phyloP scores from a whole-genome alignment of 345 rosid genomes.

The rapeseed (Brassica napus) region DNA sequence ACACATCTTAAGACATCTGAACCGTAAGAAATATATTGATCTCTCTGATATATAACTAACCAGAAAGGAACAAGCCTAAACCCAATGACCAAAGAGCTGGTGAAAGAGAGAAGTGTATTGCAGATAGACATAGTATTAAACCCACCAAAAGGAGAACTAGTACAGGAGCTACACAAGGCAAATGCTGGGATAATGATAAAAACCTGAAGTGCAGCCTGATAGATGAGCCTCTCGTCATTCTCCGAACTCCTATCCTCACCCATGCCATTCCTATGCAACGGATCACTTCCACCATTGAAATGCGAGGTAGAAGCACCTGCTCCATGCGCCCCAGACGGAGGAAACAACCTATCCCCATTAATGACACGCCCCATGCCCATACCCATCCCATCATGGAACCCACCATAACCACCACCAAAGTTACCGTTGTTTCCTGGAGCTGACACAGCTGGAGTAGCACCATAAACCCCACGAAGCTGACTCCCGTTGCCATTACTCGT shows the following conservation, averaged over 20 bases:
- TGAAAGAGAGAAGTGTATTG: background rate
- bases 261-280: constrained; percentile 44
- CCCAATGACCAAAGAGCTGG: background rate
- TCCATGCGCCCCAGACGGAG: constrained; percentile 59
- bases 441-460: constrained; percentile 38
- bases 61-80: background rate
- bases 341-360: constrained; percentile 59
- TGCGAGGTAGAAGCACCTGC: constrained; percentile 44
- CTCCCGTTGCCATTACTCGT: constrained; percentile 40
- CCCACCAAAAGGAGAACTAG: background rate
- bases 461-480: constrained; percentile 46
- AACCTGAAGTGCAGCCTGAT: constrained; percentile 94
- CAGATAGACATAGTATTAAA: background rate
- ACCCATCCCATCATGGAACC: constrained; percentile 44
- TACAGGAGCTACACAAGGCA: background rate
- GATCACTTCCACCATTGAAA: constrained; percentile 53
- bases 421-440: constrained; percentile 44
- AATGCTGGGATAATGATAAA: constrained; percentile 18
- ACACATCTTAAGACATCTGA: background rate
- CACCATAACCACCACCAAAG: constrained; percentile 44
- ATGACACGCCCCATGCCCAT: constrained; percentile 50
- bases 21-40: background rate
- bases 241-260: constrained; percentile 59
- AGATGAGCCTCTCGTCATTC: constrained; percentile 75
- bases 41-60: background rate